Percentiles rank a stretch among this genome's conserved stretches.
Conservation (phyloP, 2,329 filamentous ascomycete species). For the Paecilomyces variotii region DNA sequence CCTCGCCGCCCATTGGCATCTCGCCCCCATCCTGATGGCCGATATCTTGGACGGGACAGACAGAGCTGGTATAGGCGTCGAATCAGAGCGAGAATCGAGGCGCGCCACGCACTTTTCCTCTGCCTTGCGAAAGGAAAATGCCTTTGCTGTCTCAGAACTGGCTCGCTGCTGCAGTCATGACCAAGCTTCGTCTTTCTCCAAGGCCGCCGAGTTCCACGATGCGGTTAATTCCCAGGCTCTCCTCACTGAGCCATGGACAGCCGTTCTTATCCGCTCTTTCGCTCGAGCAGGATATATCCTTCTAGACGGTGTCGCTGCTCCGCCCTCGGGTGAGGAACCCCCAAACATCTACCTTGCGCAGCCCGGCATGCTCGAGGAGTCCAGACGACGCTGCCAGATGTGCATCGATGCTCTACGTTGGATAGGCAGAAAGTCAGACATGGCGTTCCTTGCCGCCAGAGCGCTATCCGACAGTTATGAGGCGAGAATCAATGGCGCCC, state of each 20-base stretch:
- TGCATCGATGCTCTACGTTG: slow-evolving; percentile 49
- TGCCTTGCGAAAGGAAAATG: slow-evolving; percentile 38
- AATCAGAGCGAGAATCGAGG: slow-evolving; percentile 16
- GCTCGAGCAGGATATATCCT: slow-evolving; percentile 39
- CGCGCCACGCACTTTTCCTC: slow-evolving; percentile 26
- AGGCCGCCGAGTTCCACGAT: slow-evolving; percentile 39
- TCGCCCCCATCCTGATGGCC: slow-evolving; percentile 48
- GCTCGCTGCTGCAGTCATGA: slow-evolving; percentile 40
- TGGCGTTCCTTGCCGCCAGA: slow-evolving; percentile 32
- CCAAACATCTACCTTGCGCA: neutral
- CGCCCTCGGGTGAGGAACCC: slow-evolving; percentile 4
- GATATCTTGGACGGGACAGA: slow-evolving; percentile 48
- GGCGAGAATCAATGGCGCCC: neutral
- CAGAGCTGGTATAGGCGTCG: slow-evolving; percentile 15
- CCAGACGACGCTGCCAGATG: slow-evolving; percentile 39
- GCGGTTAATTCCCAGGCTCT: slow-evolving; percentile 48
- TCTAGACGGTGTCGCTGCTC: slow-evolving; percentile 23
- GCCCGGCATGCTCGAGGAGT: neutral
- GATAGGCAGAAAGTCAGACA: slow-evolving; percentile 50
- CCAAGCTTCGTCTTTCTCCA: neutral
- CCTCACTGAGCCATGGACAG: slow-evolving; percentile 55
- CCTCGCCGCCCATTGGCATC: slow-evolving; percentile 51
- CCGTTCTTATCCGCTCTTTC: slow-evolving; percentile 47
- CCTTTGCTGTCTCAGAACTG: slow-evolving; percentile 41
- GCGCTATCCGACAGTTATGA: neutral